Percentiles rank a stretch among this genome's conserved stretches.
Evolutionary conservation across 805 yeast genomes (phyloP).

Genomic region (Wickerhamiella sergipiensis): DNA sequence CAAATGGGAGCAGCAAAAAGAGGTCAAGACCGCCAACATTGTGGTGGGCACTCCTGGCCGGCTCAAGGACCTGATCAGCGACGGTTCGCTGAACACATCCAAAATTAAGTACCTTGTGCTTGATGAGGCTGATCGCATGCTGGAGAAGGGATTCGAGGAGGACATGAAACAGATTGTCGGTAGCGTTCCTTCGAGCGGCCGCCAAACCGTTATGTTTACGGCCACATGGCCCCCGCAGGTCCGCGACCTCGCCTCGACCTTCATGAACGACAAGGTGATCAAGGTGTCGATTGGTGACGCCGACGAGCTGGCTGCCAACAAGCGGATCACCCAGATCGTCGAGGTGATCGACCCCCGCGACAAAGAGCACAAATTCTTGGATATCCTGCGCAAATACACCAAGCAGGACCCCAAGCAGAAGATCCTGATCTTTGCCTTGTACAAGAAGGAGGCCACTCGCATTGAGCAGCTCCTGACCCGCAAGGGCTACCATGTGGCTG

Average conservation of each 20-base stretch:
- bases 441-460: conserved; percentile 92
- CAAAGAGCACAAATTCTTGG: conserved; percentile 66
- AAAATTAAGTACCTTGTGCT: conserved; percentile 66
- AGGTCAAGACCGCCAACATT: conserved; percentile 52
- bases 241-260: conserved; percentile 74
- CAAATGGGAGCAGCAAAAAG: conserved; percentile 75
- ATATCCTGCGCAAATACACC: conserved; percentile 53
- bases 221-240: conserved; percentile 99
- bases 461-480: conserved; percentile 62
- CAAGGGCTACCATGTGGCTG: conserved; percentile 72
- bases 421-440: conserved; percentile 81
- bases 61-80: conserved; percentile 76
- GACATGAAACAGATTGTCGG: conserved; percentile 79
- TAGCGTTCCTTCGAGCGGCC: conserved; percentile 32
- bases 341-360: conserved; percentile 77
- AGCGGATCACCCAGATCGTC: conserved; percentile 82
- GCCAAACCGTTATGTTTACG: conserved; percentile 96
- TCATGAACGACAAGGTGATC: conserved; percentile 64
- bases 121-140: conserved; percentile 98
- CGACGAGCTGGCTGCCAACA: conserved; percentile 88
- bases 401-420: conserved; percentile 47
- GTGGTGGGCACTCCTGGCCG: conserved; percentile 99
- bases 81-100: conserved; percentile 62
- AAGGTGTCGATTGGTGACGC: conserved; percentile 88
- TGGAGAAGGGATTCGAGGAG: conserved; percentile 95